Evolutionary conservation across 2,329 filamentous ascomycete genomes (phyloP).

Genomic region (Calycina herbarum): DNA sequence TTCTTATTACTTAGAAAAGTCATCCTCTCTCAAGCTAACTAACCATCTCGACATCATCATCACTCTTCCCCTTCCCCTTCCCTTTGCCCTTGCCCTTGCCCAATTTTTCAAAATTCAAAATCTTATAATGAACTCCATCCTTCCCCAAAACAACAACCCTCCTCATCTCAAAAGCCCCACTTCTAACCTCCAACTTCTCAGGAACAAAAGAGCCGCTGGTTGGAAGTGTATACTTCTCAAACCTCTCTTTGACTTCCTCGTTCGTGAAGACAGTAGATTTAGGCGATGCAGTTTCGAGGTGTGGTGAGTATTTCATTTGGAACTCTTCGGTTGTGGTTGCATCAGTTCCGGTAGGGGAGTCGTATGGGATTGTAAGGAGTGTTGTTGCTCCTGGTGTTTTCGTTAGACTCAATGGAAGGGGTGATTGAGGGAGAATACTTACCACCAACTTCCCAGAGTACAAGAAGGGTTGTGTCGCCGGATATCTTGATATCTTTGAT

Average conservation of each 20-base stretch:
- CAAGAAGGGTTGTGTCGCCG: constrained; percentile 30
- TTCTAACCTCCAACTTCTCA: constrained; percentile 25
- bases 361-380: constrained; percentile 32
- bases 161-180: constrained; percentile 17
- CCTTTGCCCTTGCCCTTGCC: background rate
- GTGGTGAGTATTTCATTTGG: constrained; percentile 19
- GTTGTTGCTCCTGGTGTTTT: constrained; percentile 20
- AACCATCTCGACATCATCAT: background rate
- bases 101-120: constrained; percentile 19
- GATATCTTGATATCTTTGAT: constrained; percentile 37
- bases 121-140: constrained; percentile 33
- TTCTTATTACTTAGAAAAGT: no score
- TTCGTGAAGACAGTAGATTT: constrained; percentile 22
- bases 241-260: constrained; percentile 23
- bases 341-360: constrained; percentile 5
- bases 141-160: constrained; percentile 32
- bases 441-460: constrained; percentile 35
- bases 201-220: constrained; percentile 26
- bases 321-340: background rate
- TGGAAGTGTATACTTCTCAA: constrained; percentile 23
- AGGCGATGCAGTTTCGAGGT: constrained; percentile 8
- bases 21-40: background rate
- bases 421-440: background rate
- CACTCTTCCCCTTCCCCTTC: background rate
- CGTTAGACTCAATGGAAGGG: background rate